These are phyloP conservation scores for Neurospora sp. DNA, from an alignment of 495 filamentous ascomycete genomes.

Conservation along the genomic window DNA sequence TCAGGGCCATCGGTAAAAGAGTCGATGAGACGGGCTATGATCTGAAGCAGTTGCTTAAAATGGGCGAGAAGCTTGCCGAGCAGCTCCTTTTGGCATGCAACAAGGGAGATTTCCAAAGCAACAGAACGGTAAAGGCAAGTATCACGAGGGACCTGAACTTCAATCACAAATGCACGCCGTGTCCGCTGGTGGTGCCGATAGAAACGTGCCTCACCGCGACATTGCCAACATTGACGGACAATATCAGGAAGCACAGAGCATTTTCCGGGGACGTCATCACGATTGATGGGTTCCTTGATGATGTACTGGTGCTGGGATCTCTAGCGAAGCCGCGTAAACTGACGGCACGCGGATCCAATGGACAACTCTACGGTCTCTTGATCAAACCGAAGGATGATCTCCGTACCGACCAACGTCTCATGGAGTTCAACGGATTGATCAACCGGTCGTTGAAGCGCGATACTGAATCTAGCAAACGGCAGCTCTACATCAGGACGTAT, in stretches of 20 bases:
- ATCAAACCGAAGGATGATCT: constrained; percentile 98
- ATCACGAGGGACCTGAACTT: constrained; percentile 69
- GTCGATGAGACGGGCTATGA: constrained; percentile 30
- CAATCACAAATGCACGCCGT: constrained; percentile 73
- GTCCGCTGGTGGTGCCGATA: constrained; percentile 74
- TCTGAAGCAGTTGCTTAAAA: constrained; percentile 59
- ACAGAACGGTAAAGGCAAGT: constrained; percentile 53
- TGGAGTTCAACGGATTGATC: constrained; percentile 99
- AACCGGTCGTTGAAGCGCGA: constrained; percentile 87
- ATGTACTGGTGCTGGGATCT: constrained; percentile 82
- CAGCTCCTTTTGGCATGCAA: constrained; percentile 75
- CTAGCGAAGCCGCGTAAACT: constrained; percentile 89
- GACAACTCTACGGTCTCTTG: constrained; percentile 74
- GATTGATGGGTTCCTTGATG: constrained; percentile 60
- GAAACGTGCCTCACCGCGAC: constrained; percentile 76
- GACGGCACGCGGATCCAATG: constrained; percentile 79
- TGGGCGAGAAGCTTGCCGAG: constrained; percentile 74
- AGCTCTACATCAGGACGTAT: constrained; percentile 85
- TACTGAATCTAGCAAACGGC: constrained; percentile 76
- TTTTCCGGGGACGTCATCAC: constrained; percentile 57
- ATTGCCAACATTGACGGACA: constrained; percentile 64
- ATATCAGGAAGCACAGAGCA: constrained; percentile 62
- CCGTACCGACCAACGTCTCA: constrained; percentile 90
- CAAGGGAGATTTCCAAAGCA: constrained; percentile 57
- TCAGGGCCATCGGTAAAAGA: constrained; percentile 27